These are phyloP conservation scores for Penicillium canariense DNA, from an alignment of 495 filamentous ascomycete genomes.

Conservation along the genomic window DNA sequence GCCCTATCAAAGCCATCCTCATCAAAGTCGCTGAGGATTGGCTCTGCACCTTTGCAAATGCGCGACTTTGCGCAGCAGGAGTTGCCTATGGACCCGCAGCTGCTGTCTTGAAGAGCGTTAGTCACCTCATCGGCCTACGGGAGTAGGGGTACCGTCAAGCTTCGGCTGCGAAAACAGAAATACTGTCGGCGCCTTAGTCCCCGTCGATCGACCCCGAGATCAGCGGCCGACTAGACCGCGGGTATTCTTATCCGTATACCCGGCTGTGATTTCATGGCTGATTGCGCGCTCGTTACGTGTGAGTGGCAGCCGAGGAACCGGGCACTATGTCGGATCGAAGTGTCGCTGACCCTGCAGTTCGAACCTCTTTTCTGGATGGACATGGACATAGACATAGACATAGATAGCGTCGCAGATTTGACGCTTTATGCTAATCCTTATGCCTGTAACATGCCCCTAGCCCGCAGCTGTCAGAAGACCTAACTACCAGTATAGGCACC, in stretches of 20 bases:
- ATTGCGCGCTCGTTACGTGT: not conserved
- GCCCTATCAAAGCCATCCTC: no score
- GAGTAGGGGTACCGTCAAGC: no score
- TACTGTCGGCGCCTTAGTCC: not conserved
- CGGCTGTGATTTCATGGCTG: not conserved
- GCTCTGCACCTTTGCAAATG: no score
- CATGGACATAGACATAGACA: no score
- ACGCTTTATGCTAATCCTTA: not conserved
- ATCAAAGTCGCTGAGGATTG: no score
- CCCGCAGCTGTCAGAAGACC: no score
- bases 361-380: not conserved
- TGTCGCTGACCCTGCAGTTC: not conserved
- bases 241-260: not conserved
- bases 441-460: no score
- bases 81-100: not conserved
- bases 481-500: no score
- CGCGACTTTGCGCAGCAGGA: conserved; percentile 7
- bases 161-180: no score
- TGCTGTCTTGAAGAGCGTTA: not conserved
- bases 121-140: no score
- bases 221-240: not conserved
- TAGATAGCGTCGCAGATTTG: not conserved
- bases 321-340: not conserved
- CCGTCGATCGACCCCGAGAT: not conserved
- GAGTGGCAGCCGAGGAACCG: not conserved